Evolutionary conservation across 2,329 filamentous ascomycete species (phyloP), one percentile per base, ranked within the genome.

Genomic region (Beauveria rudraprayagi): DNA sequence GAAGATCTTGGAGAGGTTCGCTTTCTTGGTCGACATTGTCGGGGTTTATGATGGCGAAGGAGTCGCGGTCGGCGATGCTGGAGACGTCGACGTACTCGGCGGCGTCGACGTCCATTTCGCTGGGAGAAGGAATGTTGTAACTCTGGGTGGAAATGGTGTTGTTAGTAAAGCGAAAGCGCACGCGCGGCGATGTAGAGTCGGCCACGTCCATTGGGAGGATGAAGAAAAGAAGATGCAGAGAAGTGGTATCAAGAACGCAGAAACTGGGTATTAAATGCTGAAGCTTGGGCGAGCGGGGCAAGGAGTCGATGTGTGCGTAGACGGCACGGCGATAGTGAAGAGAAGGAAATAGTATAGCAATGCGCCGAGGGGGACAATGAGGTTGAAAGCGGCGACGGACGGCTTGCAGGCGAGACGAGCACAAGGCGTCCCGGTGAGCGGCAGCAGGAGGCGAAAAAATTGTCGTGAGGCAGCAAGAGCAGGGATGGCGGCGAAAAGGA

Each of bases 31-130:
- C 78, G 63, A 78, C 73, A 63, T 73, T 76, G 51, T 84, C 81
- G 63, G 82, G 78, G 65, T 78, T 78, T 70, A 83, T 82, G 68
- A 83, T 82, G 67, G 80, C 75, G 59, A 84, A 75, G 57, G 78
- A 73, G 48, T 82, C 80, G 63, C 77, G 78, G 65, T 84, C 82
- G 63, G 73, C 70, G 60, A 76, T 74, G 68, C 78, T 75, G 63
- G 77, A 71, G 66, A 77, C 76, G 69, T 80, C 77, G 67, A 82
- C 76, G 60, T 82, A 82, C 67, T 84, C 81, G 69, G 80, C 79
- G 30, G 78, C 76, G 66, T 83, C 81, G 67, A 83, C 73, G 70
- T 81, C 73, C 80, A 83, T 82, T 67, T 82, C 79, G 71, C 79
- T 83, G 16, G 80, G 81, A 56, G 81, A 83, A 64, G 80, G 78